phyloP scores from a whole-genome alignment of 805 yeast genomes.

The Pichia paraexigua region DNA sequence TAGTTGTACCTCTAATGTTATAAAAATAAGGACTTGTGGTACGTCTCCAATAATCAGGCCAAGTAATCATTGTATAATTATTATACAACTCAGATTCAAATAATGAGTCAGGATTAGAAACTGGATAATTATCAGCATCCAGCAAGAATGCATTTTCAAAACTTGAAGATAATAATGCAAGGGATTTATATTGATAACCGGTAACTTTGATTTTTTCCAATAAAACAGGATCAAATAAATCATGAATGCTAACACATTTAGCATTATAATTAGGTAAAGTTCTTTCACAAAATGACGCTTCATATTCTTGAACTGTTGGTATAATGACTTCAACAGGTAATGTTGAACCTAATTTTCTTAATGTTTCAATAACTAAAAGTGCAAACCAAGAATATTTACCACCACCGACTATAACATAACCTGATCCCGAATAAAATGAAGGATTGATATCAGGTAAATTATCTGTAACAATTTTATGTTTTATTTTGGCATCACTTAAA shows the following conservation, averaged over 20 bases:
- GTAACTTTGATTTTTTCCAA: constrained; percentile 17
- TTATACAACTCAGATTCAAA: constrained; percentile 51
- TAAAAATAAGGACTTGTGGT: constrained; percentile 70
- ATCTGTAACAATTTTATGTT: constrained; percentile 41
- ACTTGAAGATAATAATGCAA: constrained; percentile 64
- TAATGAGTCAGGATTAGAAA: constrained; percentile 51
- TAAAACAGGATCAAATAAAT: constrained; percentile 27
- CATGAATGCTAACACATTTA: constrained; percentile 33
- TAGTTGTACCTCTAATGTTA: constrained; percentile 52
- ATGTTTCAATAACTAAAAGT: constrained; percentile 31
- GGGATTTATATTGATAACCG: constrained; percentile 43
- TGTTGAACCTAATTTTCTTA: constrained; percentile 35
- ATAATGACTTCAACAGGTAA: constrained; percentile 27
- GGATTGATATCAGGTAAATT: constrained; percentile 36
- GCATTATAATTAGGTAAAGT: constrained; percentile 34
- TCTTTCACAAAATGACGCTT: constrained; percentile 24
- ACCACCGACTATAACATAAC: constrained; percentile 37
- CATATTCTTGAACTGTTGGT: constrained; percentile 12
- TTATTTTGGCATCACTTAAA: constrained; percentile 33
- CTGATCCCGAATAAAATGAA: constrained; percentile 21
- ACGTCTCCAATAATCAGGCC: constrained; percentile 91
- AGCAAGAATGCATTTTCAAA: constrained; percentile 64
- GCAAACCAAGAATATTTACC: constrained; percentile 36
- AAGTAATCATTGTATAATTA: constrained; percentile 44
- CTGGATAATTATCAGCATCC: constrained; percentile 74